These are phyloP conservation scores for Blastobotrys elegans DNA, from an alignment of 1,139 yeast species.

Conservation along the genomic window DNA sequence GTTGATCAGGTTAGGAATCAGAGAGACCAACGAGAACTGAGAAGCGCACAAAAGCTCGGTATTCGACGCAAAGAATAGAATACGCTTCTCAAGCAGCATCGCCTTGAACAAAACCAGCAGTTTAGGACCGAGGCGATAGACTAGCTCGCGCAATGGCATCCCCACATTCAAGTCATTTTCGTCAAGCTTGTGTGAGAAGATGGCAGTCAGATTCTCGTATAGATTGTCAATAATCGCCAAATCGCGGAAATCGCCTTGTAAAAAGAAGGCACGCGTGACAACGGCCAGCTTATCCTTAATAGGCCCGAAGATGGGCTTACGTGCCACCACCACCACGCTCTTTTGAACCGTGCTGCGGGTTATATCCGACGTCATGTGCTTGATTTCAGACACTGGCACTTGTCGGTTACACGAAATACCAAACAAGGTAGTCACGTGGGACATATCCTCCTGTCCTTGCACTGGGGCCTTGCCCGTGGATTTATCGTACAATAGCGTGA, in stretches of 20 bases:
- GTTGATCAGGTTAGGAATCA: constrained; percentile 72
- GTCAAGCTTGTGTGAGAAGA: constrained; percentile 37
- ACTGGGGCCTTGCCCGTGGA: constrained; percentile 44
- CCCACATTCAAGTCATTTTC: constrained; percentile 70
- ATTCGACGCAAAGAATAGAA: constrained; percentile 69
- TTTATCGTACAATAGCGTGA: constrained; percentile 76
- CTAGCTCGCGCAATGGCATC: constrained; percentile 61
- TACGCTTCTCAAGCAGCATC: constrained; percentile 63
- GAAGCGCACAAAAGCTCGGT: constrained; percentile 75
- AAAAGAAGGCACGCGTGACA: constrained; percentile 79
- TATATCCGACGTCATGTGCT: constrained; percentile 56
- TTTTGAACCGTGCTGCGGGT: constrained; percentile 90
- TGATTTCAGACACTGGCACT: constrained; percentile 57
- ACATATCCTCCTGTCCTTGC: constrained; percentile 35
- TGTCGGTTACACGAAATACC: constrained; percentile 94
- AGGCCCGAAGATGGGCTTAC: constrained; percentile 80
- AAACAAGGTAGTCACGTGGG: constrained; percentile 66
- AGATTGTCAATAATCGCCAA: constrained; percentile 61
- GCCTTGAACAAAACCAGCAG: constrained; percentile 72
- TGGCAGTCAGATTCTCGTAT: constrained; percentile 61
- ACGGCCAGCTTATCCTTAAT: constrained; percentile 86
- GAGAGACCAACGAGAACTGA: constrained; percentile 58
- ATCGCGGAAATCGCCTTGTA: constrained; percentile 74
- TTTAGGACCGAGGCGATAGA: constrained; percentile 55
- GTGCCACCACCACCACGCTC: constrained; percentile 79